phyloP scores from a whole-genome alignment of 179 eudicot species.

The Spinacia oleracea region DNA sequence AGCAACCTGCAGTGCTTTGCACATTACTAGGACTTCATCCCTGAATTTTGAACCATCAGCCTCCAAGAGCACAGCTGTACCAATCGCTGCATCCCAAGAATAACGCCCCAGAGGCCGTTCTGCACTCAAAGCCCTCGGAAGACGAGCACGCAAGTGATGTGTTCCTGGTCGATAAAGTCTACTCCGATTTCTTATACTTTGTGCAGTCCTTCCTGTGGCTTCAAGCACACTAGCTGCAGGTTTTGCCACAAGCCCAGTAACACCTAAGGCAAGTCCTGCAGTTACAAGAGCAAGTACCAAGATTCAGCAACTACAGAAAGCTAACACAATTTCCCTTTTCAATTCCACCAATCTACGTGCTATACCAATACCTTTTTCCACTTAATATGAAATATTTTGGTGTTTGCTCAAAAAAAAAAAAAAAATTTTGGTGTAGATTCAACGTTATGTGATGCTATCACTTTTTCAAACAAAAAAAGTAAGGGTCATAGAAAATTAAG shows the following conservation, averaged over 20 bases:
- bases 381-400: background rate
- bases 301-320: conserved; percentile 2
- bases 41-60: conserved; percentile 51
- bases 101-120: conserved; percentile 73
- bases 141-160: conserved; percentile 67
- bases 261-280: conserved; percentile 87
- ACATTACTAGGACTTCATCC: conserved; percentile 60
- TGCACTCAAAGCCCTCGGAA: conserved; percentile 74
- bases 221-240: conserved; percentile 99
- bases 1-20: conserved; percentile 65
- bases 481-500: background rate
- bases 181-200: conserved; percentile 90
- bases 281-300: conserved; percentile 10
- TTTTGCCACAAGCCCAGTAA: conserved; percentile 91
- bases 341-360: background rate
- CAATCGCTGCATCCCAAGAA: conserved; percentile 96
- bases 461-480: no score
- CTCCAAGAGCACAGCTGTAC: conserved; percentile 60
- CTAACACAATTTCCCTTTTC: background rate
- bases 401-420: no score
- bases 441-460: background rate
- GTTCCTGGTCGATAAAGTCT: conserved; percentile 63
- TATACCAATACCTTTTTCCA: background rate
- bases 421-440: background rate
- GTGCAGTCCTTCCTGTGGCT: conserved; percentile 94